A percentile compares a stretch with the other conserved stretches of the same genome.
Conservation (phyloP, 805 yeast species). For the Kodamaea leandrae region DNA sequence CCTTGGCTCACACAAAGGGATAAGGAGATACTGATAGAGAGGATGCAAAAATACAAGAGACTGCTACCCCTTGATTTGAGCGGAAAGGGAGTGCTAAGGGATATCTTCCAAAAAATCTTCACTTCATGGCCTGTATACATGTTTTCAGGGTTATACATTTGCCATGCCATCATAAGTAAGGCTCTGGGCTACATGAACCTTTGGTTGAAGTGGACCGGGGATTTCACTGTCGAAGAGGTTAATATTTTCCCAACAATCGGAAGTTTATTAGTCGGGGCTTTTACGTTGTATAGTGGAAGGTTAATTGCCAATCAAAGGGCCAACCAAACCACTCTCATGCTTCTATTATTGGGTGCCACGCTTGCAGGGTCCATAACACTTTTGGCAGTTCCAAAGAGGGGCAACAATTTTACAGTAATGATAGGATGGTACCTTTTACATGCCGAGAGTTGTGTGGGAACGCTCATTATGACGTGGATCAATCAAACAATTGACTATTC, state of each 20-base stretch:
- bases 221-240: conserved; percentile 6
- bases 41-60: conserved; percentile 7
- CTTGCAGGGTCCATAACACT: conserved; percentile 3
- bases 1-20: conserved; percentile 9
- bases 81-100: not conserved
- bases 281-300: conserved; percentile 6
- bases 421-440: conserved; percentile 8
- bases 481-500: conserved; percentile 9
- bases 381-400: conserved; percentile 3
- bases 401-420: conserved; percentile 3
- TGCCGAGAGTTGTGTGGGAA: conserved; percentile 7
- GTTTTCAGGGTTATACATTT: conserved; percentile 9
- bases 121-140: conserved; percentile 9
- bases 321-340: conserved; percentile 3
- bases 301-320: conserved; percentile 1
- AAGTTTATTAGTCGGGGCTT: conserved; percentile 4
- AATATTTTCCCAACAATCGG: conserved; percentile 6
- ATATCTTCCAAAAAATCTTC: conserved; percentile 2
- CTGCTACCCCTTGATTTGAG: conserved; percentile 3
- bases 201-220: conserved; percentile 10
- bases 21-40: conserved; percentile 5
- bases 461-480: conserved; percentile 9
- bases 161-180: conserved; percentile 9
- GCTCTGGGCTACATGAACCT: conserved; percentile 9
- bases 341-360: conserved; percentile 1